phyloP scores from a whole-genome alignment of 495 filamentous ascomycete genomes.

The Lasiosphaeria miniovina region DNA sequence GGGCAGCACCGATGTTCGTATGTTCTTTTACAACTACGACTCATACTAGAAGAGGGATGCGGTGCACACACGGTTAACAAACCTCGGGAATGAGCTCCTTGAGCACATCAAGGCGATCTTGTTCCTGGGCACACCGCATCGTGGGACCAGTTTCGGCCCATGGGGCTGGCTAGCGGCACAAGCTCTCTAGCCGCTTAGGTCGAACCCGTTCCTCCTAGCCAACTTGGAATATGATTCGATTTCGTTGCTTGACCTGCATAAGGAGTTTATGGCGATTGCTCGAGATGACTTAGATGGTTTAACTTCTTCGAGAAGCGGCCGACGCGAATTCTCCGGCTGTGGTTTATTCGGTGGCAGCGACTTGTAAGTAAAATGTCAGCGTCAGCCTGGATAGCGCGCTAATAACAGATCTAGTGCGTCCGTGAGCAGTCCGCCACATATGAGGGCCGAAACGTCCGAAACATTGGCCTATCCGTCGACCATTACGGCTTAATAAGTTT shows the following conservation, averaged over 20 bases:
- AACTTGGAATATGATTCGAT: slow-evolving; percentile 22
- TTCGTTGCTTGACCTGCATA: slow-evolving; percentile 18
- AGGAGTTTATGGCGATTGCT: slow-evolving; percentile 7
- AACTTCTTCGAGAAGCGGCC: slow-evolving; percentile 16
- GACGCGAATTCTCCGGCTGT: slow-evolving; percentile 8
- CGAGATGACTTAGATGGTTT: slow-evolving; percentile 9
- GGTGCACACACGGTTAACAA: slow-evolving; percentile 15
- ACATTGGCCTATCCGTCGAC: slow-evolving; percentile 24
- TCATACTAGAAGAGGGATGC: slow-evolving; percentile 23
- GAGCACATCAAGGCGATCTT: slow-evolving; percentile 18
- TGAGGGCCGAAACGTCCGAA: slow-evolving; percentile 13
- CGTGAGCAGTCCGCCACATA: slow-evolving; percentile 18
- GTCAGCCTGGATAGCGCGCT: slow-evolving; percentile 5
- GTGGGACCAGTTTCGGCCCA: slow-evolving; percentile 21
- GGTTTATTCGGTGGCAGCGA: slow-evolving; percentile 10
- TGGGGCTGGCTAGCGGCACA: slow-evolving; percentile 16
- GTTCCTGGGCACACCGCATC: slow-evolving; percentile 26
- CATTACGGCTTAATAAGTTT: slow-evolving; percentile 26
- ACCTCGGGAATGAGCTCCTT: slow-evolving; percentile 14
- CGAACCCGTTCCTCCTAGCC: slow-evolving; percentile 19
- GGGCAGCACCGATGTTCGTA: slow-evolving; percentile 13
- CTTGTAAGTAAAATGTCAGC: slow-evolving; percentile 1
- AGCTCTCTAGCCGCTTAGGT: slow-evolving; percentile 18
- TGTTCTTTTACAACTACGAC: slow-evolving; percentile 26
- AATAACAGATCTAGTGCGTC: slow-evolving; percentile 13